Base-by-base conservation (phyloP, 768 basidiomycete species). In the Fibroporia radiculosa region DNA sequence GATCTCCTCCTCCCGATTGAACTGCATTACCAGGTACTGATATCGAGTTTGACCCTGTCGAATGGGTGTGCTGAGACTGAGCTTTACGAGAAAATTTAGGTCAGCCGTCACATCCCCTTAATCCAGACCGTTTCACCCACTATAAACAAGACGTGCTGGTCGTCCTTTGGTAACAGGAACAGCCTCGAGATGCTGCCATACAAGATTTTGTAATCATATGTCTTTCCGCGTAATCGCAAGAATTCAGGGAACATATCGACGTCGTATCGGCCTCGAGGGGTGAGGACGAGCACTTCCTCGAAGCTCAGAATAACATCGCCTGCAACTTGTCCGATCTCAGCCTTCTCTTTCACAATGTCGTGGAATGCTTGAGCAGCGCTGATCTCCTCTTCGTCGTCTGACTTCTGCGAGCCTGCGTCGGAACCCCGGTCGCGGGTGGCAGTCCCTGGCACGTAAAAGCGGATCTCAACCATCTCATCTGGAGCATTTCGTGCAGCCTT, bases 231-330 rank as follows among this genome's bases (percentile, higher is more conserved):
- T 25, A 98, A 68, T 33, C 96, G 83, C 59, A 99, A 64, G 69
- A 93, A 98, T 42, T 89, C 88, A 20, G 82, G 82, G 72, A 90
- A 97, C 86, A 99, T 92, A 67, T 98, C 96, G 67, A 99, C 84
- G 56, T 97, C 93, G 63, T 93, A 96, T 44, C 92, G 83, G 42
- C 95, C 93, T 73, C 95, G 82, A 48, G 96, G 96, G 0, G 96
- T 98, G 35, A 93, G 72, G 4, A 98, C 91, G 19, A 93, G 76
- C 13, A 98, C 85, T 54, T 99, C 96, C 58, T 92, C 88, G 56
- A 99, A 96, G 62, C 89, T 88, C 54, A 96, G 74, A 25, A 99
- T 88, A 47, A 91, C 77, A 57, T 96, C 90, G 32, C 93, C 96
- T 2, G 80, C 77, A 24, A 91, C 84, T 62, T 92, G 85, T 0